Percentiles rank a stretch among this genome's conserved stretches.
These are phyloP conservation scores for Uncinocarpus reesii DNA, from an alignment of 2,329 filamentous ascomycete genomes.

Conservation along the genomic window DNA sequence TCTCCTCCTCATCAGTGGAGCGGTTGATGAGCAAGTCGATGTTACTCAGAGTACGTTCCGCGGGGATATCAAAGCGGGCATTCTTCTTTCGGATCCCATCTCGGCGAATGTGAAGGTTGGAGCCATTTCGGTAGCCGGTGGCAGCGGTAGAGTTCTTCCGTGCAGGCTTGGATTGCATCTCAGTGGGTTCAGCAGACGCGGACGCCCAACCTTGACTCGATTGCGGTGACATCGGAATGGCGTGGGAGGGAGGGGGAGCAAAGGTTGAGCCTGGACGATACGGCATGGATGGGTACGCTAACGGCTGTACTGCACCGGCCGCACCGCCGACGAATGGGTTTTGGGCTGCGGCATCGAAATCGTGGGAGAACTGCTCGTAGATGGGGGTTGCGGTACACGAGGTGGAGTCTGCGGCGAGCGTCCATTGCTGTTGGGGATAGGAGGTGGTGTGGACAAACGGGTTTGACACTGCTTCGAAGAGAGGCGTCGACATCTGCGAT, in stretches of 20 bases:
- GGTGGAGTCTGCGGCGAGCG: conserved; percentile 54
- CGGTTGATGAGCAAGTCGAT: conserved; percentile 87
- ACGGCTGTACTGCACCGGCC: conserved; percentile 32
- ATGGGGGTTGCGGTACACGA: conserved; percentile 64
- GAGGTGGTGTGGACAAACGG: conserved; percentile 33
- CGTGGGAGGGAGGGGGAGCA: conserved; percentile 22
- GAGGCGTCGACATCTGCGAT: conserved; percentile 37
- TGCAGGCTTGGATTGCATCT: conserved; percentile 44
- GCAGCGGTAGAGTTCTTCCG: conserved; percentile 49
- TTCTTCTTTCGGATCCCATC: conserved; percentile 99
- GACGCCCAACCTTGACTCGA: conserved; percentile 49
- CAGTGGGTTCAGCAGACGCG: conserved; percentile 39
- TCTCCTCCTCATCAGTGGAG: conserved; percentile 71
- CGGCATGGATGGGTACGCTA: conserved; percentile 32
- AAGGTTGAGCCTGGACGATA: conserved; percentile 43
- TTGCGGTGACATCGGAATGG: conserved; percentile 51
- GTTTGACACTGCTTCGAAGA: conserved; percentile 41
- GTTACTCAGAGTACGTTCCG: conserved; percentile 83
- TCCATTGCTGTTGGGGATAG: conserved; percentile 45
- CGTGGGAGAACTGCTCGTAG: conserved; percentile 53
- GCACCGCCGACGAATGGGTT: conserved; percentile 36
- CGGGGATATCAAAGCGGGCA: conserved; percentile 90
- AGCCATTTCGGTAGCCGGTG: conserved; percentile 60
- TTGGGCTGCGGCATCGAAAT: conserved; percentile 36
- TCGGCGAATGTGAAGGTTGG: conserved; percentile 61